Evolutionary conservation across 495 filamentous ascomycete genomes (phyloP), one percentile per base, ranked within the genome.

Genomic region (Opeltia flavorubescens): DNA sequence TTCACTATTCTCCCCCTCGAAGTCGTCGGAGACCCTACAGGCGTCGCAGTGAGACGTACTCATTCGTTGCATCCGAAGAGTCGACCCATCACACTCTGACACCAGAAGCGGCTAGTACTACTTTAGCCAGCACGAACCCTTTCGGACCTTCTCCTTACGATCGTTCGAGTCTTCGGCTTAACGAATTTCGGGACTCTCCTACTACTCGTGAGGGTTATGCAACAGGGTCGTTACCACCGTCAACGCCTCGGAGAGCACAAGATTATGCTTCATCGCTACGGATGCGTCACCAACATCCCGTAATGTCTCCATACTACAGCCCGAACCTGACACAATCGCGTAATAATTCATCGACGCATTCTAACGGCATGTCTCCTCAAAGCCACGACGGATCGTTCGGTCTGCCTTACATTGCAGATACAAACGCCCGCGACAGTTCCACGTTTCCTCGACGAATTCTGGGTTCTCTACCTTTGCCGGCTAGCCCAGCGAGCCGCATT

Each of bases 401-500:
- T 13, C 21, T 15, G 13, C 38, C 21, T 23, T 0, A 12, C 20
- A 41, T 23, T 13, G 6, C 29, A 31, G 6, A 6, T 13, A 6
- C 13, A 31, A 31, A 13, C 29, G 13, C 29, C 29, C 29, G 29
- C 29, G 13, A 6, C 29, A 31, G 13, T 31, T 13, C 29, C 29
- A 31, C 29, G 6, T 21, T 41, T 25, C 38, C 38, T 13, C 17
- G 38, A 12, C 38, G 25, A 41, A 12, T 21, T 1, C 25, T 41
- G 18, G 18, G 25, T 25, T 21, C 38, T 25, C 38, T 41, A 6
- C 38, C 38, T 12, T 60, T 59, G 7, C 66, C 67, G 8, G 66
- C 68, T 54, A 67, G 62, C 2, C 48, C 57, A 11, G 60, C 60
- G 2, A 47, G 47, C 3, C 55, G 52, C 40, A 55, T 45, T 46